Evolutionary conservation across 352 stramenopile species (phyloP).

Genomic region (Phytophthora litchii): DNA sequence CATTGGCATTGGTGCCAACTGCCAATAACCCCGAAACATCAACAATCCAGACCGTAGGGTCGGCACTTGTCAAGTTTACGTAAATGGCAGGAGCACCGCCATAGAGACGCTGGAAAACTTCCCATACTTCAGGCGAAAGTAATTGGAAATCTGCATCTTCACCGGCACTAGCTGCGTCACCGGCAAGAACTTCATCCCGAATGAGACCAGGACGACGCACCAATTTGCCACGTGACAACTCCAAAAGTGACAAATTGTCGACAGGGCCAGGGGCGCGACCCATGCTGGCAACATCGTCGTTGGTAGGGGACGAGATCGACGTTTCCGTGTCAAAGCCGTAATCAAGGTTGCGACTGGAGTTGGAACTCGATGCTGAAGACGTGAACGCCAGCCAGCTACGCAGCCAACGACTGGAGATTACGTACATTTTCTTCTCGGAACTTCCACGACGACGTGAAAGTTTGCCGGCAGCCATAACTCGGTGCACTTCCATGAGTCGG

Average conservation of each 20-base stretch:
- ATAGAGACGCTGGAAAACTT: conserved; percentile 74
- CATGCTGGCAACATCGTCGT: conserved; percentile 22
- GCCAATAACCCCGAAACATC: conserved; percentile 39
- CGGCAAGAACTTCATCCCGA: conserved; percentile 32
- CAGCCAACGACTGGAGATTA: conserved; percentile 67
- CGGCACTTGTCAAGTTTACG: conserved; percentile 37
- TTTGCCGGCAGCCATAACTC: conserved; percentile 70
- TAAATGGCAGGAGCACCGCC: conserved; percentile 61
- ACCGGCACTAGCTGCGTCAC: conserved; percentile 26
- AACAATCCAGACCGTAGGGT: conserved; percentile 50
- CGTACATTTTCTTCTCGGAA: conserved; percentile 57
- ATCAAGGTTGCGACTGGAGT: conserved; percentile 24
- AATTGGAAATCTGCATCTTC: conserved; percentile 62
- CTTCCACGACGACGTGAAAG: conserved; percentile 56
- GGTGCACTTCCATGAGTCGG: conserved; percentile 65
- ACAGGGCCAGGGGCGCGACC: conserved; percentile 48
- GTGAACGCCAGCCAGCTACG: conserved; percentile 73
- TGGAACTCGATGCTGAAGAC: conserved; percentile 33
- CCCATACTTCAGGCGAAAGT: conserved; percentile 69
- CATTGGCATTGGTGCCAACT: conserved; percentile 28
- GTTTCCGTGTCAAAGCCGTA: conserved; percentile 33
- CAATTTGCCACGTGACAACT: conserved; percentile 57
- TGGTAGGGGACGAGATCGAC: conserved; percentile 14
- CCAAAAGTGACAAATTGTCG: conserved; percentile 65
- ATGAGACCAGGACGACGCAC: conserved; percentile 50